phyloP scores from a whole-genome alignment of 805 yeast species.

The Metschnikowia gruessii region DNA sequence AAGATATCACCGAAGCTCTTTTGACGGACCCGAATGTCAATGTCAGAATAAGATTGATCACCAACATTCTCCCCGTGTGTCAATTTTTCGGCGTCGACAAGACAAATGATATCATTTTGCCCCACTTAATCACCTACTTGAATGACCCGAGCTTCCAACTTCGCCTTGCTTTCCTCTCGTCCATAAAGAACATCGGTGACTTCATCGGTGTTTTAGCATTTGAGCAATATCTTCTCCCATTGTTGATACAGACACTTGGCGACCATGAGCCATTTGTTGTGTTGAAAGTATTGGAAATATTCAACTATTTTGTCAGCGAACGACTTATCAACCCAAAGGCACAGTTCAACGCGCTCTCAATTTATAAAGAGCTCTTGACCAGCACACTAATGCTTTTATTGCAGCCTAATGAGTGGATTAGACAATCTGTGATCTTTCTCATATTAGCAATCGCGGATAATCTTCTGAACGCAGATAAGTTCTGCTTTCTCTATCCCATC shows the following conservation, averaged over 20 bases:
- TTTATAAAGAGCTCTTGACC: conserved; percentile 35
- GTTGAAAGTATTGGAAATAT: conserved; percentile 55
- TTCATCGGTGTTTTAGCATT: conserved; percentile 78
- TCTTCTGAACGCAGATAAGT: conserved; percentile 71
- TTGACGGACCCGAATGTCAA: conserved; percentile 65
- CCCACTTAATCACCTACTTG: conserved; percentile 87
- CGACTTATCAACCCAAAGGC: conserved; percentile 33
- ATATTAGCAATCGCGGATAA: conserved; percentile 60
- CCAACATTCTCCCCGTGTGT: conserved; percentile 74
- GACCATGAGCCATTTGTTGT: conserved; percentile 85
- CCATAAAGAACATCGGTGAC: conserved; percentile 71
- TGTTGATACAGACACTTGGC: conserved; percentile 74
- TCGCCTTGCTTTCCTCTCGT: conserved; percentile 65
- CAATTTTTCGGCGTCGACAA: conserved; percentile 81
- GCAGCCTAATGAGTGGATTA: conserved; percentile 86
- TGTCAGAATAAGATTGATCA: conserved; percentile 68
- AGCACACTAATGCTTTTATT: conserved; percentile 53
- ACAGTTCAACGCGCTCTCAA: conserved; percentile 38
- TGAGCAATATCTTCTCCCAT: conserved; percentile 85
- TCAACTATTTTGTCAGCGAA: conserved; percentile 30
- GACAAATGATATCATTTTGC: conserved; percentile 82
- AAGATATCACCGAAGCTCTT: conserved; percentile 58
- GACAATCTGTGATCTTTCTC: conserved; percentile 63
- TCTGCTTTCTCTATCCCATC: conserved; percentile 80
- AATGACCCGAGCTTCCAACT: conserved; percentile 73